Base-by-base conservation (phyloP, 805 yeast species). In the Myxozyma vanderwaltii region DNA sequence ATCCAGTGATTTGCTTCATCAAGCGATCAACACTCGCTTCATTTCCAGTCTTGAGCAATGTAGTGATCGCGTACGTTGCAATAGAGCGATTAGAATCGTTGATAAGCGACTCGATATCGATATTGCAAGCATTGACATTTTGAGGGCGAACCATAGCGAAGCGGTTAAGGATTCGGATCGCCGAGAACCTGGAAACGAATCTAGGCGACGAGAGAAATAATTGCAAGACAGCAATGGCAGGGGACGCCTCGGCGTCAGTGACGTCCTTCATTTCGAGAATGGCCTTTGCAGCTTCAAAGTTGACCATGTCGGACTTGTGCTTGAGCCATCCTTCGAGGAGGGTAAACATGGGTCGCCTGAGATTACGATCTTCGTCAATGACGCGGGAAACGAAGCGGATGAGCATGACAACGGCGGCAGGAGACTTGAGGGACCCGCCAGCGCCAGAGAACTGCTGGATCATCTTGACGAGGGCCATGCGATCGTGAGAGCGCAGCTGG, bases 41-140 rank as follows among this genome's bases (percentile, higher is more conserved):
- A 65, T 91, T 91, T 72, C 97, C 96, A 1, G 98, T 92, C 77
- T 92, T 94, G 74, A 94, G 82, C 70, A 94, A 79, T 1, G 98
- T 92, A 35, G 98, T 94, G 72, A 94, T 94, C 27, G 99, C 97
- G 75, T 90, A 92, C 15, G 99, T 94, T 13, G 98, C 92, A 65
- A 94, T 85, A 35, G 96, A 86, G 76, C 96, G 85, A 76, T 89
- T 91, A 26, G 91, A 73, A 74, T 92, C 98, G 71, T 86, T 86
- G 69, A 94, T 89, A 72, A 94, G 81, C 33, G 84, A 77, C 76
- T 94, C 98, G 70, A 94, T 81, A 73, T 91, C 97, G 51, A 81
- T 77, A 71, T 90, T 94, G 73, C 95, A 90, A 46, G 82, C 82
- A 40, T 71, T 71, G 64, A 88, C 84, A 52, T 87, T 82, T 69